phyloP scores from a whole-genome alignment of 1,284 basidiomycete genomes.

The Apiotrichum sp. region DNA sequence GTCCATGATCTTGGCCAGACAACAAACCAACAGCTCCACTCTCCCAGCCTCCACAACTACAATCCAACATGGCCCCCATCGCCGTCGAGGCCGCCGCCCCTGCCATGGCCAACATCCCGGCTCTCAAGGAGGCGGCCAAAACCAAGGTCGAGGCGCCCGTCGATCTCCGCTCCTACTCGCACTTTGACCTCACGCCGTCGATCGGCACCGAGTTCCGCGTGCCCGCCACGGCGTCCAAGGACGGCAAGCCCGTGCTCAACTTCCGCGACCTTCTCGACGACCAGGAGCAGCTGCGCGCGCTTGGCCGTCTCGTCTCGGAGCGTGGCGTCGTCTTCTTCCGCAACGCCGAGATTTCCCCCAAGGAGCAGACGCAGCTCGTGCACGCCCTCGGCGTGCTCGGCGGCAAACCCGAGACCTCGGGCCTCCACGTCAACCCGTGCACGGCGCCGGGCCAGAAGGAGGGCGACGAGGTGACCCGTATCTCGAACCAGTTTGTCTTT shows the following conservation, averaged over 20 bases:
- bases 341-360: conserved; percentile 50
- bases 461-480: conserved; percentile 52
- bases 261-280: conserved; percentile 24
- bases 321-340: conserved; percentile 67
- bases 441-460: conserved; percentile 48
- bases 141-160: neutral
- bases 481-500: conserved; percentile 44
- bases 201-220: conserved; percentile 42
- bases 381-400: conserved; percentile 52
- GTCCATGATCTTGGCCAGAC: too few species aligned
- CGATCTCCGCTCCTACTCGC: conserved; percentile 20
- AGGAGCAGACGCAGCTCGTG: conserved; percentile 50
- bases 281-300: conserved; percentile 19
- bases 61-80: conserved; percentile 13
- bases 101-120: neutral
- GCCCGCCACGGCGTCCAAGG: conserved; percentile 9
- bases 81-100: conserved; percentile 4
- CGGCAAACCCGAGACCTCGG: conserved; percentile 55
- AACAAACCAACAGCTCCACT: too few species aligned
- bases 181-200: conserved; percentile 31
- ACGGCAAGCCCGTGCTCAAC: conserved; percentile 21
- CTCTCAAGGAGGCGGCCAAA: neutral
- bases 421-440: conserved; percentile 60
- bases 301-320: conserved; percentile 50
- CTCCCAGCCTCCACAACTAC: too few species aligned